Conservation (phyloP, 331 rosid species). For the Ulmus americana region DNA sequence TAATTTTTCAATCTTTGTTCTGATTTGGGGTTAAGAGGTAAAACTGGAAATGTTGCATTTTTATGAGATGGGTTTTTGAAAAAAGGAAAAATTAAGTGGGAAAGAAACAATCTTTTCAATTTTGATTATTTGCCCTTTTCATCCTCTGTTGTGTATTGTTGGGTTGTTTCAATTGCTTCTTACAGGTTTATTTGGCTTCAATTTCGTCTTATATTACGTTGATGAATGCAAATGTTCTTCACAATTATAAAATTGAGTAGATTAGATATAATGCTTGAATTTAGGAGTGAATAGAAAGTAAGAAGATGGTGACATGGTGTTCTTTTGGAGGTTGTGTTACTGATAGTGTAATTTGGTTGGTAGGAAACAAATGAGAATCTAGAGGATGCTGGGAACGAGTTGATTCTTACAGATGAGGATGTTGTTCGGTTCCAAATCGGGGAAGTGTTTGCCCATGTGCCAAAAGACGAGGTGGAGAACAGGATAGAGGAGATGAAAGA, state of each 20-base stretch:
- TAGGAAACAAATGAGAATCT: constrained; percentile 75
- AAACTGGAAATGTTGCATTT: background rate
- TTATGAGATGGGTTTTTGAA: constrained; percentile 4
- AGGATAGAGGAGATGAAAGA: constrained; percentile 69
- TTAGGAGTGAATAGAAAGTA: background rate
- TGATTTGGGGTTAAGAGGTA: background rate
- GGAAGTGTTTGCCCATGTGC: constrained; percentile 76
- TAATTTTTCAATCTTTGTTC: background rate
- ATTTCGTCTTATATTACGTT: no score
- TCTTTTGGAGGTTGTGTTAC: background rate
- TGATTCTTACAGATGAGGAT: constrained; percentile 84
- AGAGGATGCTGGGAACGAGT: constrained; percentile 78
- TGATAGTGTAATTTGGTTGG: background rate
- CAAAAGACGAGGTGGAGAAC: constrained; percentile 76
- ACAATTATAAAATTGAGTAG: background rate
- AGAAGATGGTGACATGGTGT: background rate
- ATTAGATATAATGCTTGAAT: background rate
- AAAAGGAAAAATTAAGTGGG: background rate
- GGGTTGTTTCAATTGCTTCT: background rate
- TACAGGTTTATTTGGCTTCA: no score
- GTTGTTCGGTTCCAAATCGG: constrained; percentile 74
- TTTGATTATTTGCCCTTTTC: background rate
- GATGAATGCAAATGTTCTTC: background rate
- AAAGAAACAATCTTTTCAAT: background rate
- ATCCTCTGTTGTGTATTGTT: background rate